Percentiles rank a stretch among this genome's conserved stretches.
Evolutionary conservation across 192 early-diverging fungal genomes (phyloP).

Genomic region (Helicostylum pulchrum): DNA sequence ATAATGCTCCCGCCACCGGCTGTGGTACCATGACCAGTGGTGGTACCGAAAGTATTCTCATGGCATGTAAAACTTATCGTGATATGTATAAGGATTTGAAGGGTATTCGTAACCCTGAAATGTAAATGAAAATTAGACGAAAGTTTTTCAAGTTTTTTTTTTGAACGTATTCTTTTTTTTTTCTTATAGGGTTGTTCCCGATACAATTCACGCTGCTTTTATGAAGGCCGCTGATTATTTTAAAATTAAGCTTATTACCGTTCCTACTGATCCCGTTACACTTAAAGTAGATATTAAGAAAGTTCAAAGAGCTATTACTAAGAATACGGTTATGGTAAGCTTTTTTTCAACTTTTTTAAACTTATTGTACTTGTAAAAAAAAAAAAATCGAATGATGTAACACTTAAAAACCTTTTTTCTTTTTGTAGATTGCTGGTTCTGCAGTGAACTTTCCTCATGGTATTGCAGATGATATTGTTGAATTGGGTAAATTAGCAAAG

Average conservation of each 20-base stretch:
- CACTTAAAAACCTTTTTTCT: not conserved
- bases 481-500: slow-evolving; percentile 71
- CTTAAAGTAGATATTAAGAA: slow-evolving; percentile 74
- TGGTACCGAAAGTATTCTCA: slow-evolving; percentile 91
- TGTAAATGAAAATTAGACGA: slow-evolving; percentile 49
- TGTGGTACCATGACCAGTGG: slow-evolving; percentile 91
- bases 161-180: not conserved
- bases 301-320: slow-evolving; percentile 78
- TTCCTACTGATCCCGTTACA: slow-evolving; percentile 78
- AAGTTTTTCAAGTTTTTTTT: not conserved
- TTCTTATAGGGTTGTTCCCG: slow-evolving; percentile 72
- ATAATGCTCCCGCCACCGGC: slow-evolving; percentile 69
- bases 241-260: slow-evolving; percentile 79
- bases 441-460: slow-evolving; percentile 93
- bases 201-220: slow-evolving; percentile 94
- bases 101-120: slow-evolving; percentile 87
- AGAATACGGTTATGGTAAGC: slow-evolving; percentile 81
- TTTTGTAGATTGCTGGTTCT: slow-evolving; percentile 73
- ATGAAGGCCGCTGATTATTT: slow-evolving; percentile 95
- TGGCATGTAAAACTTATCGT: slow-evolving; percentile 93
- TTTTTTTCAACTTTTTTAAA: not conserved
- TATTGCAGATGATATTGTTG: slow-evolving; percentile 85
- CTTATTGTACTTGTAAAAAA: not conserved
- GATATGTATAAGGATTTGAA: slow-evolving; percentile 77
- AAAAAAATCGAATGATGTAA: not conserved